Evolutionary conservation across 345 rosid species (phyloP), one percentile per base, ranked within the genome.

Genomic region (Hirschfeldia incana): DNA sequence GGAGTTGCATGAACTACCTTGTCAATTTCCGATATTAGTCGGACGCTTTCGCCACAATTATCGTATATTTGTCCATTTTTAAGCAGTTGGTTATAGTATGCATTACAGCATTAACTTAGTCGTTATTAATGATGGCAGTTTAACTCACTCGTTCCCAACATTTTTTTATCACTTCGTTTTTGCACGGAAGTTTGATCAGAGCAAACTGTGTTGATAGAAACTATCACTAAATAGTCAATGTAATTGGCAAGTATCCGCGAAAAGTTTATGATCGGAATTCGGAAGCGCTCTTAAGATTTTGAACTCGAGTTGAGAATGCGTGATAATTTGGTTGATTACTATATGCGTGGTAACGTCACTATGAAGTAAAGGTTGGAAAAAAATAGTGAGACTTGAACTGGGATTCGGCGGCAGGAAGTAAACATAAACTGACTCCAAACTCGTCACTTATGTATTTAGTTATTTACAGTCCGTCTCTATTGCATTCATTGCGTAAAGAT

Each of bases 381-480:
- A 75, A 39, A 58, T 30, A 26, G 70, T 16, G 61, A 74, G 32
- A 63, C 51, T 37, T 61, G 70, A 74, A 62, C 7, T 63, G 69
- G 79, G 76, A 80, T 80, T 57, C 58, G 83, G 80, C 72, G 80
- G 83, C 83, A 80, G 63, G 83, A 57, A 75, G 76, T 69, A 65
- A 73, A 80, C 76, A 80, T n/a, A 75, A 70, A 75, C 83, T 80
- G 83, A 75, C 79, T n/a, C 69, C 58, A 42, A 64, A 34, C 69
- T 69, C 83, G 29, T 68, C 79, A 69, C 75, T 61, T 13, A 39
- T 69, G 21, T 21, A 21, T 21, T 21, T 21, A 21, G 21, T 21
- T 21, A 53, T 80, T 55, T 58, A 69, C 68, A 69, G 72, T 75
- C 79, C 64, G 79, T 80, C 68, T 75, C 76, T 70, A n/a, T 39